These are phyloP conservation scores for Aspergillus sclerotialis DNA, from an alignment of 2,329 filamentous ascomycete species.

Conservation along the genomic window DNA sequence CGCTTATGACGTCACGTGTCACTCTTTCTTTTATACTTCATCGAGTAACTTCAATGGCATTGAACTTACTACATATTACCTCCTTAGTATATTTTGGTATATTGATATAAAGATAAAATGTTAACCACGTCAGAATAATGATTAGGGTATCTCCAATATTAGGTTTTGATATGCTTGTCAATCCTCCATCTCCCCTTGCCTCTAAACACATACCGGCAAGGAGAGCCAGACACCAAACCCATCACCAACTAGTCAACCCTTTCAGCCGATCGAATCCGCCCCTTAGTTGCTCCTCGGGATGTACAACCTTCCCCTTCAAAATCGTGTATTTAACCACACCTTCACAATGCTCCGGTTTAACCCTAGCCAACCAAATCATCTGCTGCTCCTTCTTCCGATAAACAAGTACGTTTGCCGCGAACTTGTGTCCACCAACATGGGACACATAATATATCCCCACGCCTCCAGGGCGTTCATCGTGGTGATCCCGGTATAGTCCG, in stretches of 20 bases:
- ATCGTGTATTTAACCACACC: constrained; percentile 81
- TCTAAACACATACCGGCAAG: too few relatives aligned
- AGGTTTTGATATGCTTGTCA: too few relatives aligned
- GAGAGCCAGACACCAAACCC: too few relatives aligned
- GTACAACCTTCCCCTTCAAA: constrained; percentile 81
- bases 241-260: constrained; percentile 59
- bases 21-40: background rate
- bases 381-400: constrained; percentile 54
- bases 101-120: background rate
- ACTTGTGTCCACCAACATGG: constrained; percentile 91
- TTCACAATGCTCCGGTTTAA: constrained; percentile 81
- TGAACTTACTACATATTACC: too few relatives aligned
- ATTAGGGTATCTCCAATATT: background rate
- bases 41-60: background rate
- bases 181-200: too few relatives aligned
- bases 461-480: constrained; percentile 75
- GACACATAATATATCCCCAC: constrained; percentile 89
- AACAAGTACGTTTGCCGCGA: constrained; percentile 81
- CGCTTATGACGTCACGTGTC: constrained; percentile 10
- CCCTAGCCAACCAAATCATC: constrained; percentile 76
- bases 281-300: constrained; percentile 72
- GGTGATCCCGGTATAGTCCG: constrained; percentile 70
- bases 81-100: too few relatives aligned
- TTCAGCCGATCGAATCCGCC: constrained; percentile 74
- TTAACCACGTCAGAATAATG: too few relatives aligned